Conservation (phyloP, 2,329 filamentous ascomycete species). For the Didymosphaeria variabile region DNA sequence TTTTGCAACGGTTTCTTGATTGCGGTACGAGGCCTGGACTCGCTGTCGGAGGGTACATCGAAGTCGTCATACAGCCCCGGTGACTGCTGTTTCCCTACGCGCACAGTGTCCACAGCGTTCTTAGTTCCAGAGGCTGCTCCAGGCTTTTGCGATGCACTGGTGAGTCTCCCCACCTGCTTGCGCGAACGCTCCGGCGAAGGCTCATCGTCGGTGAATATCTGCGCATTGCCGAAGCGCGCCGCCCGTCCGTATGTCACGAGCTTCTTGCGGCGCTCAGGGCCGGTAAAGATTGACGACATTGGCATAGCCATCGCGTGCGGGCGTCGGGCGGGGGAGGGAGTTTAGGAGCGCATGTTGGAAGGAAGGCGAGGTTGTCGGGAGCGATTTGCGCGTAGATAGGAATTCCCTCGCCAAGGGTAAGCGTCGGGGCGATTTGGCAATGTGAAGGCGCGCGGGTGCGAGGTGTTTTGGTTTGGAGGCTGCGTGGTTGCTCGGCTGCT, state of each 20-base stretch:
- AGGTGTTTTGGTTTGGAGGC: neutral
- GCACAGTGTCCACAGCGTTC: conserved; percentile 12
- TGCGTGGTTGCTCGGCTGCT: neutral
- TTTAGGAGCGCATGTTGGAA: conserved; percentile 34
- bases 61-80: conserved; percentile 42
- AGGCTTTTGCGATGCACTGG: conserved; percentile 22
- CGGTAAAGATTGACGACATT: conserved; percentile 40
- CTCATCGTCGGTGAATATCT: conserved; percentile 31
- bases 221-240: conserved; percentile 34
- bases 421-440: neutral
- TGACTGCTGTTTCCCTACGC: conserved; percentile 20
- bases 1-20: neutral
- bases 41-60: conserved; percentile 54
- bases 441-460: neutral
- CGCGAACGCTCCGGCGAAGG: conserved; percentile 46
- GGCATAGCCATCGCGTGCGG: conserved; percentile 32
- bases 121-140: conserved; percentile 17
- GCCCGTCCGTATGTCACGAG: conserved; percentile 51
- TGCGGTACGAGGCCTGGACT: conserved; percentile 19
- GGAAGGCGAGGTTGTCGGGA: neutral
- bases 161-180: conserved; percentile 26
- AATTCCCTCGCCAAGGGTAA: neutral
- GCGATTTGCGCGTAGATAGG: neutral
- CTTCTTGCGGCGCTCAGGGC: conserved; percentile 48
- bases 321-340: conserved; percentile 19